Base-by-base conservation (phyloP, 768 basidiomycete species). In the Galerina sulciceps region DNA sequence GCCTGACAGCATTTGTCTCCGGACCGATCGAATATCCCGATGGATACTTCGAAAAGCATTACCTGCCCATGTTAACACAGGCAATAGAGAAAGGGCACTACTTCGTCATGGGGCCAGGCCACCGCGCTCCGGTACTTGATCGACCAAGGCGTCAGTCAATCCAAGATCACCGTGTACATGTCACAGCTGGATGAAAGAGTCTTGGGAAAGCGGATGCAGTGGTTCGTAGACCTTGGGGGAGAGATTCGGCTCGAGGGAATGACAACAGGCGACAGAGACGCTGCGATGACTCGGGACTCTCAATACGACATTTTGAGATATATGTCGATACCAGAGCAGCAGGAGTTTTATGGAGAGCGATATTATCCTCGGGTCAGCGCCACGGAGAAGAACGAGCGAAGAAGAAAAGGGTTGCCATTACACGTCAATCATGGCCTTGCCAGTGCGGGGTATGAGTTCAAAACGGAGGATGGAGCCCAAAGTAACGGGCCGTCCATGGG, bases 351-450 rank as follows among this genome's bases (percentile, higher is more conserved):
- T 51, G 66, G 68, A 14, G 54, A 43, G 9, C 26, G 55, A 15
- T 71, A 69, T 41, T 68, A 57, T 53, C 62, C 64, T 17, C 55
- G 65, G 8, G 45, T 68, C 18, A 69, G 67, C 41, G 58, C 58
- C 10, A 69, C 67, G n/a, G 64, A 69, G 58, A 68, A 60, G 52
- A 71, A 71, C 42, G 67, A 68, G 42, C 58, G 65, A 31, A 59
- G 68, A 60, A 61, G 65, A 37, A 56, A 58, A 11, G 65, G 63
- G 13, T 47, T 65, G 22, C 64, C 62, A n/a, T 56, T 61, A 14
- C 60, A 64, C 31, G 56, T 52, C 17, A 61, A 60, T 36, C 47
- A 42, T 18, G 52, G 14, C 34, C n/a, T 55, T 35, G 46, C n/a
- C n/a, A n/a, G n/a, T n/a, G n/a, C 34, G 2, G 52, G 38, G 31